These are phyloP conservation scores for Mallotus japonicus DNA, from an alignment of 441 rosid genomes.

Conservation along the genomic window DNA sequence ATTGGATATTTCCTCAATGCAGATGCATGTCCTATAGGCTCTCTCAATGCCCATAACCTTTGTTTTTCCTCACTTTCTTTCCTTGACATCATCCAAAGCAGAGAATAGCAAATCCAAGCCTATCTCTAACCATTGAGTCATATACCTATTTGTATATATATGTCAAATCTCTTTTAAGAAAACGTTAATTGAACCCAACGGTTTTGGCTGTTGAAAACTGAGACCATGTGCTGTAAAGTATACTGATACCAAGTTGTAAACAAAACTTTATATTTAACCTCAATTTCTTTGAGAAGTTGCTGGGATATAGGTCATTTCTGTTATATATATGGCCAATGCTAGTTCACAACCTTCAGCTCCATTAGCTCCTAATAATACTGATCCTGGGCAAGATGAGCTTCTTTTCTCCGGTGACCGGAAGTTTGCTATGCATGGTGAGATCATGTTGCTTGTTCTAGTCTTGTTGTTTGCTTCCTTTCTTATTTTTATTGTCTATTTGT, in stretches of 20 bases:
- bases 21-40: not conserved
- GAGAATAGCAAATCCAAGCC: not conserved
- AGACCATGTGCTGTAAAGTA: too few species aligned
- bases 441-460: slow-evolving; percentile 41
- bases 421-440: slow-evolving; percentile 48
- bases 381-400: slow-evolving; percentile 19
- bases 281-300: too few species aligned
- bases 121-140: too few species aligned
- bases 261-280: too few species aligned
- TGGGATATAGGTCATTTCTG: too few species aligned
- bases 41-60: not conserved
- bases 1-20: not conserved
- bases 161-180: too few species aligned
- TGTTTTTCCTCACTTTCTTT: not conserved
- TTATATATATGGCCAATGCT: slow-evolving; percentile 6
- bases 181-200: too few species aligned
- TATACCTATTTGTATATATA: too few species aligned
- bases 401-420: slow-evolving; percentile 32
- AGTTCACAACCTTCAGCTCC: not conserved
- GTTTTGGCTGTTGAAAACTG: too few species aligned
- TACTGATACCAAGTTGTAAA: too few species aligned
- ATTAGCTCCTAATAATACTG: slow-evolving; percentile 16
- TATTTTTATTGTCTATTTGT: slow-evolving; percentile 22
- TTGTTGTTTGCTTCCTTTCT: slow-evolving; percentile 33
- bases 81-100: not conserved